Conservation (phyloP, 176 grass and related monocot species). For the Zizania latifolia region DNA sequence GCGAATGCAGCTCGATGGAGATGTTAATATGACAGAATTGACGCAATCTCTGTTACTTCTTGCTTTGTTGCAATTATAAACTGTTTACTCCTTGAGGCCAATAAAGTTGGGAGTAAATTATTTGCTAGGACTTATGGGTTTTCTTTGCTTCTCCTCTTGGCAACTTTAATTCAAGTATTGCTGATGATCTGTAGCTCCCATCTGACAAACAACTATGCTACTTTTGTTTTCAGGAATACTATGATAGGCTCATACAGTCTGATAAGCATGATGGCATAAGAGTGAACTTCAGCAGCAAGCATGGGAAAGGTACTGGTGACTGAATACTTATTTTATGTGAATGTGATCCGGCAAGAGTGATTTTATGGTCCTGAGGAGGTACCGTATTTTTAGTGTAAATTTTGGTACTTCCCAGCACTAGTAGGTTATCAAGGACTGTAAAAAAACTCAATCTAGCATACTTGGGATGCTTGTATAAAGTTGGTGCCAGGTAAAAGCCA, state of each 20-base stretch:
- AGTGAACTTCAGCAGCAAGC: conserved; percentile 47
- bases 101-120: neutral
- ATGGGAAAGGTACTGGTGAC: conserved; percentile 64
- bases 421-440: no score
- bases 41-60: neutral
- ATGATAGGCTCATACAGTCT: conserved; percentile 46
- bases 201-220: neutral
- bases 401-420: no score
- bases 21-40: neutral
- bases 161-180: neutral
- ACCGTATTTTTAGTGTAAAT: no score
- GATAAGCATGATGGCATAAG: conserved; percentile 55
- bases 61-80: neutral
- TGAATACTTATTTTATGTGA: neutral
- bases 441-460: neutral
- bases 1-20: neutral
- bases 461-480: neutral
- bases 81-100: neutral
- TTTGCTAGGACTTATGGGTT: neutral
- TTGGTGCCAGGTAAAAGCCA: neutral
- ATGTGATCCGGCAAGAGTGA: neutral
- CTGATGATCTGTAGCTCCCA: neutral
- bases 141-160: neutral
- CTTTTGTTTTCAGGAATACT: conserved; percentile 63
- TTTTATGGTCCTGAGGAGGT: no score